Evolutionary conservation across 2,329 filamentous ascomycete genomes (phyloP).

Genomic region (Chaetomium globosum): DNA sequence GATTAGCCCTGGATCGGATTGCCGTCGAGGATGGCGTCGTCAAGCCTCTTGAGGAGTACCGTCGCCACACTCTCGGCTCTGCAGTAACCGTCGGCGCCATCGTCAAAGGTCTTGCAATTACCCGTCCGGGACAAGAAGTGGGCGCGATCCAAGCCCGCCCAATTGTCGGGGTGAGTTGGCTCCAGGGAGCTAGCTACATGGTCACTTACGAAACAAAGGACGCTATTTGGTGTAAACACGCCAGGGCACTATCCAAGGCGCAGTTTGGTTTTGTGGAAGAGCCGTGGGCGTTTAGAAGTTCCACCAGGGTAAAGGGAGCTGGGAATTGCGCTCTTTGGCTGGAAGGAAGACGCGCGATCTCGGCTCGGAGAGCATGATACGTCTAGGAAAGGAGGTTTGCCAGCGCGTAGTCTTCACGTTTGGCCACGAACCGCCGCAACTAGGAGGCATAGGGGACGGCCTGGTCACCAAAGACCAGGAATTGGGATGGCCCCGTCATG

Average conservation of each 20-base stretch:
- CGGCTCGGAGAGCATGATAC: background rate
- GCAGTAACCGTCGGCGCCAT: slow-evolving; percentile 52
- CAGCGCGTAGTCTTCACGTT: background rate
- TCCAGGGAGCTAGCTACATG: too few species aligned
- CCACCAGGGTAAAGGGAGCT: background rate
- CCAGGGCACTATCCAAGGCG: slow-evolving; percentile 2
- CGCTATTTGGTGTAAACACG: slow-evolving; percentile 3
- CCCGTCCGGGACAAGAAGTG: slow-evolving; percentile 33
- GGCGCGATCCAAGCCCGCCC: slow-evolving; percentile 30
- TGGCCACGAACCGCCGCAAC: background rate
- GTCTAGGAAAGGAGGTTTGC: background rate
- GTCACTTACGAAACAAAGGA: slow-evolving; percentile 2
- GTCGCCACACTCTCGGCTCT: slow-evolving; percentile 50
- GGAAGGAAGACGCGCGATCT: background rate
- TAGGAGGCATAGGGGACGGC: background rate
- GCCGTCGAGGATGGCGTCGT: slow-evolving; percentile 50
- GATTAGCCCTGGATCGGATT: slow-evolving; percentile 60
- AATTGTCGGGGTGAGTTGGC: slow-evolving; percentile 39
- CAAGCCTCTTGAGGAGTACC: slow-evolving; percentile 52
- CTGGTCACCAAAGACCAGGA: slow-evolving; percentile 4
- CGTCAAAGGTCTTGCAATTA: slow-evolving; percentile 44
- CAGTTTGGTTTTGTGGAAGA: background rate
- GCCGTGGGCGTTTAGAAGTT: background rate
- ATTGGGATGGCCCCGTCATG: background rate
- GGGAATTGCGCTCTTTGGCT: slow-evolving; percentile 1